These are phyloP conservation scores for Aspergillus intermedius DNA, from an alignment of 2,329 filamentous ascomycete species.

Conservation along the genomic window DNA sequence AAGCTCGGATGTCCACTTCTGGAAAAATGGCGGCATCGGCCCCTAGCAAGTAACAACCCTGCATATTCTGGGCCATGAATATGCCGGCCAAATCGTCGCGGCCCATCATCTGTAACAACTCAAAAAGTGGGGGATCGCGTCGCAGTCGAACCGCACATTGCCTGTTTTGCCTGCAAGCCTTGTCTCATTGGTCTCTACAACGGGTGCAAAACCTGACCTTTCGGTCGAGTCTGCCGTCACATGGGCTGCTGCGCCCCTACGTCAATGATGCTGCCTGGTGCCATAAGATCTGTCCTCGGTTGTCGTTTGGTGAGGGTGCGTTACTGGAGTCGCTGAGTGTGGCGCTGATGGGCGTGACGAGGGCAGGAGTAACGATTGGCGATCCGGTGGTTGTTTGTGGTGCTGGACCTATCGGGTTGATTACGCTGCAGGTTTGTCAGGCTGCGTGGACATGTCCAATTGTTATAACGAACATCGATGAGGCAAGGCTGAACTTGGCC, in stretches of 20 bases:
- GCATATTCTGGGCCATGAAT: constrained; percentile 92
- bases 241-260: constrained; percentile 80
- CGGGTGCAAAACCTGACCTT: constrained; percentile 83
- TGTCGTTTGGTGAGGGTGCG: constrained; percentile 86
- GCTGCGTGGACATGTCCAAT: constrained; percentile 86
- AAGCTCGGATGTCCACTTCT: constrained; percentile 94
- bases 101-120: constrained; percentile 62
- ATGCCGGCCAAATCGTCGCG: constrained; percentile 69
- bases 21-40: constrained; percentile 90
- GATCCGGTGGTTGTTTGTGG: constrained; percentile 87
- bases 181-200: constrained; percentile 93
- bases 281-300: constrained; percentile 78
- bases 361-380: constrained; percentile 72
- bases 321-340: constrained; percentile 87
- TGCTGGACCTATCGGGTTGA: constrained; percentile 86
- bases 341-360: constrained; percentile 77
- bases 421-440: constrained; percentile 74
- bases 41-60: constrained; percentile 87
- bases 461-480: constrained; percentile 91
- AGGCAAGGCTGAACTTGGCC: constrained; percentile 75
- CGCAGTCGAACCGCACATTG: constrained; percentile 88
- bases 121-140: constrained; percentile 84
- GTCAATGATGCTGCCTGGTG: constrained; percentile 97
- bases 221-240: constrained; percentile 81
- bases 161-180: constrained; percentile 83